Evolutionary conservation across 192 early-diverging fungal species (phyloP).

Genomic region (Coemansia asiatica): DNA sequence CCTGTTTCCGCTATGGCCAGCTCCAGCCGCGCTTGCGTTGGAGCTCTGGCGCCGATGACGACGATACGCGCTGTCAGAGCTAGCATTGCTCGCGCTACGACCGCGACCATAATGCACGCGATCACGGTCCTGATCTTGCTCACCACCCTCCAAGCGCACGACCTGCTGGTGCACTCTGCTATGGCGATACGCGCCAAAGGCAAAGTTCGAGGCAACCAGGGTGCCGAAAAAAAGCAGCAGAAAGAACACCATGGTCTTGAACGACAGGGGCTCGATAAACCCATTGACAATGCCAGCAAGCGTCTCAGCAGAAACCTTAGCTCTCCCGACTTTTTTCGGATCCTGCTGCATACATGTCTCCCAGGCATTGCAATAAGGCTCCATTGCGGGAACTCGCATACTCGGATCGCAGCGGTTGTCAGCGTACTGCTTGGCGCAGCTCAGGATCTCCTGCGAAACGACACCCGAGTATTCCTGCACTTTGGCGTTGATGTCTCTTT

Average conservation of each 20-base stretch:
- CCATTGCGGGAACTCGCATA: constrained; percentile 62
- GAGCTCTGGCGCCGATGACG: background rate
- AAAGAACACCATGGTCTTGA: constrained; percentile 76
- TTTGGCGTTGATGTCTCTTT: constrained; percentile 70
- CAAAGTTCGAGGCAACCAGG: constrained; percentile 50
- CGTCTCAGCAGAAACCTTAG: constrained; percentile 77
- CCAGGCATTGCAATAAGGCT: constrained; percentile 61
- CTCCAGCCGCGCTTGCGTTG: background rate
- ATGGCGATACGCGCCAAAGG: constrained; percentile 53
- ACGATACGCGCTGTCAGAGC: background rate
- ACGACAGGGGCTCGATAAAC: constrained; percentile 81
- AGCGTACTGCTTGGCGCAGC: constrained; percentile 65
- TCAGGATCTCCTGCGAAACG: constrained; percentile 61
- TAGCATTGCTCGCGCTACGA: background rate
- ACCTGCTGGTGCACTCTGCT: constrained; percentile 41
- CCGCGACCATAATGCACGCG: background rate
- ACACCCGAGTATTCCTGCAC: constrained; percentile 64
- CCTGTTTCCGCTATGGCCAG: background rate
- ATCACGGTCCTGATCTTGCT: background rate
- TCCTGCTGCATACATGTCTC: constrained; percentile 63
- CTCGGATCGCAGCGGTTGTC: constrained; percentile 61
- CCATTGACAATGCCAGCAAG: constrained; percentile 80
- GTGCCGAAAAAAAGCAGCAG: constrained; percentile 52
- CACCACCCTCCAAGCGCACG: constrained; percentile 12
- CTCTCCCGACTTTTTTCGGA: constrained; percentile 63